Conservation (phyloP, 2,329 filamentous ascomycete species). For the Aspergillus melleus region DNA sequence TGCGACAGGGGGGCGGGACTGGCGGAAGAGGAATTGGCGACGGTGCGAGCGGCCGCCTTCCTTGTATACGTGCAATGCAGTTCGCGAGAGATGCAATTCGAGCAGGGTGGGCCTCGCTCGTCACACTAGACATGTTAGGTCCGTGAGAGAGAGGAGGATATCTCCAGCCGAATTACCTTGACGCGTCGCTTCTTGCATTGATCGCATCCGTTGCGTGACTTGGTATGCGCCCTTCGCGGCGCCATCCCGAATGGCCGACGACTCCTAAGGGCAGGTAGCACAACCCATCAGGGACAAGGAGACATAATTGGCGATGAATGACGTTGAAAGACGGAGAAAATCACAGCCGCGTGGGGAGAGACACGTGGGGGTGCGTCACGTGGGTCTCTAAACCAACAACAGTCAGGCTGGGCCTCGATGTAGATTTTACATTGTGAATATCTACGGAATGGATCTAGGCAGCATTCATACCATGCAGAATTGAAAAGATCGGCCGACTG, state of each 20-base stretch:
- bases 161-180: conserved; percentile 30
- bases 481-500: too few species aligned
- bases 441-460: too few species aligned
- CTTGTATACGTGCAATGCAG: conserved; percentile 33
- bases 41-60: conserved; percentile 17
- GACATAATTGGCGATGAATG: not conserved
- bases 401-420: too few species aligned
- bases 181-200: conserved; percentile 44
- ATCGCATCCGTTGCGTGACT: conserved; percentile 44
- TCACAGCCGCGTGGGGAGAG: conserved; percentile 1
- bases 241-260: conserved; percentile 26
- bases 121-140: conserved; percentile 35
- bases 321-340: not conserved
- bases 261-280: not conserved
- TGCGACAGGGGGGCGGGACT: conserved; percentile 8
- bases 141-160: not conserved
- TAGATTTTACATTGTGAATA: too few species aligned
- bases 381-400: not conserved
- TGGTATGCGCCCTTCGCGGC: conserved; percentile 42
- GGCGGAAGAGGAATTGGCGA: conserved; percentile 4
- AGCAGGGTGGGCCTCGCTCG: conserved; percentile 40
- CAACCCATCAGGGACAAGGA: not conserved
- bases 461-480: too few species aligned
- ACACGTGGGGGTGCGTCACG: not conserved
- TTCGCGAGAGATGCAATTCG: conserved; percentile 39